phyloP scores from a whole-genome alignment of 345 rosid species.

The Cardamine resedifolia region DNA sequence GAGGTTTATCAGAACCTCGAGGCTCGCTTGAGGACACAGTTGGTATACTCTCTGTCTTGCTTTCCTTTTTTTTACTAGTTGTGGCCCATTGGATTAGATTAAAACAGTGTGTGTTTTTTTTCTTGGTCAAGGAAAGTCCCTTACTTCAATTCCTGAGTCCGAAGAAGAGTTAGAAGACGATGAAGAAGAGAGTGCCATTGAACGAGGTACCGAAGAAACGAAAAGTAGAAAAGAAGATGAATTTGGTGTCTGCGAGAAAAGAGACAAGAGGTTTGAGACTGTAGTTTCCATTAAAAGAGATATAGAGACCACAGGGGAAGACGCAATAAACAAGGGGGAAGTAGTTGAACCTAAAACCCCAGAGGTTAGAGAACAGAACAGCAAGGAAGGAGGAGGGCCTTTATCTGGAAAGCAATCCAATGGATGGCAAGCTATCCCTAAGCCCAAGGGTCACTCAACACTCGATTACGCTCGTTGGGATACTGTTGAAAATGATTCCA shows the following conservation, averaged over 20 bases:
- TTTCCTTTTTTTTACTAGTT: neutral
- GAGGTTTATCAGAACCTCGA: conserved; percentile 83
- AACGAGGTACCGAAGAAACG: conserved; percentile 24
- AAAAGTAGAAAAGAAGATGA: conserved; percentile 30
- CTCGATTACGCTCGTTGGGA: conserved; percentile 90
- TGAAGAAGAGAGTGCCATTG: conserved; percentile 44
- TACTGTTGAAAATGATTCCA: conserved; percentile 71
- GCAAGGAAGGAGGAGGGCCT: conserved; percentile 37
- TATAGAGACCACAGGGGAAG: conserved; percentile 25
- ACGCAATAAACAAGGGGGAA: conserved; percentile 31
- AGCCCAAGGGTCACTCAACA: conserved; percentile 94
- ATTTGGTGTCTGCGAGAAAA: neutral
- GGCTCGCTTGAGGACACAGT: conserved; percentile 80
- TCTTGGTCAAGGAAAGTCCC: conserved; percentile 86
- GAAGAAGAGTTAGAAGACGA: conserved; percentile 85
- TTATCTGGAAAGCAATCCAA: conserved; percentile 35
- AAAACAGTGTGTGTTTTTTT: conserved; percentile 28
- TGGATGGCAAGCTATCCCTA: conserved; percentile 94
- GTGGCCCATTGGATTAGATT: neutral
- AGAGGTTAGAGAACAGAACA: conserved; percentile 36
- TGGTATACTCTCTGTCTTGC: conserved; percentile 49
- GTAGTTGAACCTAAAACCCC: conserved; percentile 35
- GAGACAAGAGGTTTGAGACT: neutral
- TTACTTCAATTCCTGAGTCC: conserved; percentile 92
- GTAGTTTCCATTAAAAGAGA: conserved; percentile 25